Percentiles rank a stretch among this genome's conserved stretches.
phyloP scores from a whole-genome alignment of 148 eudicot genomes.

The Rhododendron vialii region DNA sequence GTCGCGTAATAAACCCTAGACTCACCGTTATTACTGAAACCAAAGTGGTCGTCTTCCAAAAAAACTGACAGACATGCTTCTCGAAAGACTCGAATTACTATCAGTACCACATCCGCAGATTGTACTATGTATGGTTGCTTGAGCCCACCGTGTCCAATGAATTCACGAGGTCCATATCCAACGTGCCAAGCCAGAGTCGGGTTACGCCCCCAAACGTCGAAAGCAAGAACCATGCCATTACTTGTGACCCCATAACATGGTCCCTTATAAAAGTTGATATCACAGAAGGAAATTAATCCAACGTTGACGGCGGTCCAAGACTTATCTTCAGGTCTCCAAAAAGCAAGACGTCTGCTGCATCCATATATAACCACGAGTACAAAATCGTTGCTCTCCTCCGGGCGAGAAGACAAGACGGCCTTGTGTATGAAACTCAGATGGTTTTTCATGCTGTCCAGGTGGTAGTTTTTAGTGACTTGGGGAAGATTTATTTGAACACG shows the following conservation, averaged over 20 bases:
- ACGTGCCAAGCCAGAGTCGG: not conserved
- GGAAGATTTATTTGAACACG: not conserved
- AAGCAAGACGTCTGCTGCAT: not conserved
- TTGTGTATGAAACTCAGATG: not conserved
- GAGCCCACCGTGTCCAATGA: not conserved
- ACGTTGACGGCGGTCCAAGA: not conserved
- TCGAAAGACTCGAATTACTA: not conserved
- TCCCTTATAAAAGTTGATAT: not conserved
- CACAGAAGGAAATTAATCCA: accelerated
- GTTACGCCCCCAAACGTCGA: not conserved
- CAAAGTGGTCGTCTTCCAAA: not conserved
- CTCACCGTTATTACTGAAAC: not conserved
- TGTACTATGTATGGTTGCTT: not conserved
- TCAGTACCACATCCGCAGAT: not conserved
- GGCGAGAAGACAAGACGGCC: conserved; percentile 9
- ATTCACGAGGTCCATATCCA: not conserved
- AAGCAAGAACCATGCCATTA: not conserved
- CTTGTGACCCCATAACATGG: not conserved
- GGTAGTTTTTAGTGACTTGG: not conserved
- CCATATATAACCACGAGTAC: not conserved
- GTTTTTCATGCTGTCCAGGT: too few species aligned
- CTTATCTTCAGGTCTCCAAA: not conserved
- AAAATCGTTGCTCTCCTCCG: not conserved
- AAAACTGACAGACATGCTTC: not conserved
- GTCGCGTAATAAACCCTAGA: not conserved